Evolutionary conservation across 164 flowering plant genomes (phyloP).

Genomic region (Sedum album): DNA sequence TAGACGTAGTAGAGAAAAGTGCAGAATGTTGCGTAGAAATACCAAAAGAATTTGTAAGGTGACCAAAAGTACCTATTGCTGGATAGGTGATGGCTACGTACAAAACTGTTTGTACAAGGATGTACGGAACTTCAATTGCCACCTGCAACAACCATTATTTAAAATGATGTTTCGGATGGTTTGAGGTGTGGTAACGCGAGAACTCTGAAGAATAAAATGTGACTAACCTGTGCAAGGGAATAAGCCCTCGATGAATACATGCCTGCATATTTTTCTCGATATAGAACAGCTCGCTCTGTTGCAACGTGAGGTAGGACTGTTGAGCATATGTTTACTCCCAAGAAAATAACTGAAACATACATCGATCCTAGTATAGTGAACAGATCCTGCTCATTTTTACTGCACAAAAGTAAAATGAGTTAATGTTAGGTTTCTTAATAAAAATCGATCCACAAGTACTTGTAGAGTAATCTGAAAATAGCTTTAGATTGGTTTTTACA

Average conservation of each 20-base stretch:
- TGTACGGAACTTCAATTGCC: constrained; percentile 31
- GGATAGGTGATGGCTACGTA: constrained; percentile 32
- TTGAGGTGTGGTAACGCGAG: neutral
- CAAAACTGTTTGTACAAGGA: constrained; percentile 22
- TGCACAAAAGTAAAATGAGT: constrained; percentile 7
- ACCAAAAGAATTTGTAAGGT: constrained; percentile 30
- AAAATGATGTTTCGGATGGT: neutral
- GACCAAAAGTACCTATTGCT: constrained; percentile 25
- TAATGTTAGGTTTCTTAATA: neutral
- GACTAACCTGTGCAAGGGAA: constrained; percentile 36
- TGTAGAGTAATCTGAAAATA: neutral
- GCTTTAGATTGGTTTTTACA: no score
- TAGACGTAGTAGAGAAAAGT: constrained; percentile 27
- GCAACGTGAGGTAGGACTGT: constrained; percentile 31
- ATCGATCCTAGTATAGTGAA: constrained; percentile 38
- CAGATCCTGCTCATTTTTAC: constrained; percentile 37
- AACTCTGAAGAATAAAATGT: neutral
- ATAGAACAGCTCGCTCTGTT: constrained; percentile 33
- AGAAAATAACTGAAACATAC: constrained; percentile 22
- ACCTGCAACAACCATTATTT: constrained; percentile 21
- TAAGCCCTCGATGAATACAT: constrained; percentile 45
- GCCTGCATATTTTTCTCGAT: constrained; percentile 42
- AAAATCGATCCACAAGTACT: neutral
- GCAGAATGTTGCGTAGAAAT: constrained; percentile 27
- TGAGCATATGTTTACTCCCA: constrained; percentile 37